Evolutionary conservation across 306 rosid species (phyloP), one percentile per base, ranked within the genome.

Genomic region (Trifolium repens): DNA sequence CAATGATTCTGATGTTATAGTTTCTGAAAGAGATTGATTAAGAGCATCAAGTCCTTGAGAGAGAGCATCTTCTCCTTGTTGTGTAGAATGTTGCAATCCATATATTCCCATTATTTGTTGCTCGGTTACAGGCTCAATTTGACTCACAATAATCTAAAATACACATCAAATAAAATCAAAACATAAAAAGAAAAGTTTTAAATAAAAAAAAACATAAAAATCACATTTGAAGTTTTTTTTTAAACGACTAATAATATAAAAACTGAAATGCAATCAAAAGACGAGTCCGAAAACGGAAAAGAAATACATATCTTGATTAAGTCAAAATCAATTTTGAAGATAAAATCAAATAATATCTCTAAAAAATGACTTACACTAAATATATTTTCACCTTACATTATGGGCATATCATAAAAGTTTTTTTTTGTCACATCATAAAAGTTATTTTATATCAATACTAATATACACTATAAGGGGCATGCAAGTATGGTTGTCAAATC

Each of bases 1-100:
- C 78, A 96, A 78, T 14, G 96, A 88, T 43, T 90, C 99, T 4
- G 94, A 85, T 58, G 96, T 74, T 82, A 96, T 87, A 22, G 94
- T 88, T 46, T 90, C 91, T 5, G 87, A 85, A 39, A 96, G 88
- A 17, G 98, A 88, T 47, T 92, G 96, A 63, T 92, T 88, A 0
- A 96, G 85, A 73, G 90, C 90, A 0, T 92, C 97, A 6, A 90
- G 96, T 46, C 98, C 98, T 80, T 89, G 98, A 2, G 92, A 84
- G 26, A 96, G 92, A 61, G 96, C 96, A 2, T 92, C 98, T 63
- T 96, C 99, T 69, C 86, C 85, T 50, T 90, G 91, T 49, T 91
- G 96, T 9, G 96, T 92, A 0, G 98, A 88, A 76, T 96, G 99
- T 85, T 92, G 99, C 79, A 96, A 79, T 57, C 87, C 96, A 74